Base-by-base conservation (phyloP, 768 basidiomycete genomes). In the Termitomyces sp. region DNA sequence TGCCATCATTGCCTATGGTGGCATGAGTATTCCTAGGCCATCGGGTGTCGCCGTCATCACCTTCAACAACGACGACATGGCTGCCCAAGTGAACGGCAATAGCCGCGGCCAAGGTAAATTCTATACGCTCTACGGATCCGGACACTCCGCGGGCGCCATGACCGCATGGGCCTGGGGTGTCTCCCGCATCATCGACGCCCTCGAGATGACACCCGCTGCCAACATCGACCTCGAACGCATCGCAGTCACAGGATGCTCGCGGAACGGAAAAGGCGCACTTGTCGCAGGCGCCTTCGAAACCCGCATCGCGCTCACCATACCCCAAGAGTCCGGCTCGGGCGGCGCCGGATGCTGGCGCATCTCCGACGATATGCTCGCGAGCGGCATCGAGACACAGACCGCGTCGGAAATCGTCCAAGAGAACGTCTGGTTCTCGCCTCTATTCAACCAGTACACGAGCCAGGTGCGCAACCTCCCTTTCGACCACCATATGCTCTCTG, bases 101-200 rank as follows among this genome's bases (percentile, higher is more conserved):
- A 80, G 79, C 65, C 76, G 81, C 26, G 82, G 83, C 11, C 62
- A 70, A 45, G 82, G 83, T 35, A 77, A 78, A 54, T 84, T 84
- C 74, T 84, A 77, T 69, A 72, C 73, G 42, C 72, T 84, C 45
- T 83, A 80, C 66, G 81, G 81, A 10, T 66, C 61, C 22, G 64
- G 60, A 51, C 72, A 74, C 45, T 74, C 73, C 42, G 81, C 82
- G 0, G 68, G 70, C 43, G 78, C 82, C 9, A 77, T 83, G 79
- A 80, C 73, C 17, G 81, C 83, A 2, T 84, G 83, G 83, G 78
- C 77, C 3, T 83, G 82, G 83, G 82, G 79, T 58, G 75, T 83
- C 47, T 72, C 73, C 53, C 79, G 83, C 37, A 75, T 84, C 63
- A 81, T 84, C 64, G 83, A 83, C 62, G 79, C 74, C n/a, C 75